Percentiles rank a stretch among this genome's conserved stretches.
Conservation (phyloP, 495 filamentous ascomycete genomes). For the Xylaria telfairii region DNA sequence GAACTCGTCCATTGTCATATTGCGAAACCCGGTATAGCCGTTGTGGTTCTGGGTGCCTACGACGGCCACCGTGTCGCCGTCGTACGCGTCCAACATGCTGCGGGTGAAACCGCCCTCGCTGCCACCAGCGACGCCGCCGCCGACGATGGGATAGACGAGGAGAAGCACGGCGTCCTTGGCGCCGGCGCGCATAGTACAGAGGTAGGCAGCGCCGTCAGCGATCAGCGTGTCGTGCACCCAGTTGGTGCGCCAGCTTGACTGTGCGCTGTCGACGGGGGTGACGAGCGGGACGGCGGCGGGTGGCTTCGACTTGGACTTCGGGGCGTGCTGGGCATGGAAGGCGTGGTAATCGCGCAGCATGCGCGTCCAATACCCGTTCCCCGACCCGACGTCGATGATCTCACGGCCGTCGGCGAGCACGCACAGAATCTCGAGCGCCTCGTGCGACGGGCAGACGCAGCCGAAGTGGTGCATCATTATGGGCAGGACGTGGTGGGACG, state of each 20-base stretch:
- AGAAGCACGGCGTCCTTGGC: conserved; percentile 57
- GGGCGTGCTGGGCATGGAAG: conserved; percentile 26
- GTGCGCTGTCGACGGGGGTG: conserved; percentile 56
- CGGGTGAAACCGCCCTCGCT: conserved; percentile 56
- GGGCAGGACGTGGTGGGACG: conserved; percentile 62
- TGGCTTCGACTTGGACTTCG: conserved; percentile 6
- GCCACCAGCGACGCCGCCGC: conserved; percentile 43
- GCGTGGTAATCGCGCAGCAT: conserved; percentile 58
- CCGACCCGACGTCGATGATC: conserved; percentile 62
- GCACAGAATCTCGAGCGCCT: conserved; percentile 57
- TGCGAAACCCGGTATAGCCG: conserved; percentile 67
- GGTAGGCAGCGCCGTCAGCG: conserved; percentile 53
- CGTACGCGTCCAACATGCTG: conserved; percentile 56
- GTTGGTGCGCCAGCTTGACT: conserved; percentile 59
- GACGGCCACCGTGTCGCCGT: conserved; percentile 63
- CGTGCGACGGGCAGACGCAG: conserved; percentile 64
- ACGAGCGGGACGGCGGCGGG: conserved; percentile 38
- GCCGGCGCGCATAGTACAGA: conserved; percentile 40
- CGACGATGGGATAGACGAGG: conserved; percentile 67
- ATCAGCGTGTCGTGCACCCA: conserved; percentile 65
- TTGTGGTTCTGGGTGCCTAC: conserved; percentile 69
- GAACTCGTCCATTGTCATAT: conserved; percentile 60
- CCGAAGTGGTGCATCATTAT: conserved; percentile 74
- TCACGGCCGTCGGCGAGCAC: conserved; percentile 45
- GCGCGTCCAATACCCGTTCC: conserved; percentile 69